Evolutionary conservation across 2,329 filamentous ascomycete species (phyloP).

Genomic region (Ceratocystis colombiana): DNA sequence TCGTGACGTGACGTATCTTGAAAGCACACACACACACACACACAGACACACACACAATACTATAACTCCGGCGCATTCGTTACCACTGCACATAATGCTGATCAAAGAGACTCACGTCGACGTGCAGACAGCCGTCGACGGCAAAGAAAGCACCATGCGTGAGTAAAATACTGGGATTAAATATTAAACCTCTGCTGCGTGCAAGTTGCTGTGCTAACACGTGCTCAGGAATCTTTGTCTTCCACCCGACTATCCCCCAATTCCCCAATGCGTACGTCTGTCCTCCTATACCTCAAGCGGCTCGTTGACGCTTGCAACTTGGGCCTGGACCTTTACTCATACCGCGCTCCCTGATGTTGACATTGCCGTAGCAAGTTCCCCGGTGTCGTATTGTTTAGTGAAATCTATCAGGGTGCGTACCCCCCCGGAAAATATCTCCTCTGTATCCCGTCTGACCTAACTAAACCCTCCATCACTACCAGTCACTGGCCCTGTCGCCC

Average conservation of each 20-base stretch:
- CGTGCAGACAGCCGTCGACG: constrained; percentile 42
- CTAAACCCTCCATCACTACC: not conserved
- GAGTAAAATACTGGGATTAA: constrained; percentile 25
- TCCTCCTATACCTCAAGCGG: not conserved
- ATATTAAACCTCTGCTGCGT: not conserved
- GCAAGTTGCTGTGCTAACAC: not conserved
- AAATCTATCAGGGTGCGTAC: constrained; percentile 80
- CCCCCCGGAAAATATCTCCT: not conserved
- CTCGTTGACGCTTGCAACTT: too few relatives aligned
- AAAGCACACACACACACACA: not conserved
- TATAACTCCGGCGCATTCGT: too few relatives aligned
- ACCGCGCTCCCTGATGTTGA: too few relatives aligned
- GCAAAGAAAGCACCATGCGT: constrained; percentile 48
- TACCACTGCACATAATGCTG: constrained; percentile 36
- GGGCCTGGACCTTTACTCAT: too few relatives aligned
- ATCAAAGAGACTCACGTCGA: constrained; percentile 46
- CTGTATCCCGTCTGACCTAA: not conserved
- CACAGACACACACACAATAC: not conserved
- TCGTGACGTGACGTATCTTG: not conserved
- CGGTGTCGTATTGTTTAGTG: constrained; percentile 78
- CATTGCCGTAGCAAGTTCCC: constrained; percentile 52
- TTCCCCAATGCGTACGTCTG: constrained; percentile 68
- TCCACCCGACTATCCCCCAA: constrained; percentile 72
- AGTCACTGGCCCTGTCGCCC: constrained; percentile 83
- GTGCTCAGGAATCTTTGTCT: constrained; percentile 68